phyloP scores from a whole-genome alignment of 2,329 filamentous ascomycete genomes.

The Didymella pinodella region DNA sequence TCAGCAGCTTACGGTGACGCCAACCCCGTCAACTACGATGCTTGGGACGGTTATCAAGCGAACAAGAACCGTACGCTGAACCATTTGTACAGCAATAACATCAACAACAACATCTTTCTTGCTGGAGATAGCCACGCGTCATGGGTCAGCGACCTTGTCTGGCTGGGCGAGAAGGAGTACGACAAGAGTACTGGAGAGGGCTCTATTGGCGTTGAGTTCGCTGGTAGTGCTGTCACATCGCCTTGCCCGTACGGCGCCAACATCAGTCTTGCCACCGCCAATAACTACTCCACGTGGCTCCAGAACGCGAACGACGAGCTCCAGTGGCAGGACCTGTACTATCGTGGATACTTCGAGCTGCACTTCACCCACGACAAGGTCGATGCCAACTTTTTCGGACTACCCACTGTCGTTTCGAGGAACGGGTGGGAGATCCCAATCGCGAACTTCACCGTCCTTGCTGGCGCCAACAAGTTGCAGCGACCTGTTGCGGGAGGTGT shows the following conservation, averaged over 20 bases:
- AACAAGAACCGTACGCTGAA: constrained; percentile 76
- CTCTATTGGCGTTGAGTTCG: constrained; percentile 60
- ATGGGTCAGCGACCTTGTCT: constrained; percentile 61
- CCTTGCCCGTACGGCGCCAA: constrained; percentile 66
- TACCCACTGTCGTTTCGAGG: constrained; percentile 65
- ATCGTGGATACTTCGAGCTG: constrained; percentile 76
- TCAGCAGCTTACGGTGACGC: constrained; percentile 55
- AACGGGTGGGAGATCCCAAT: constrained; percentile 71
- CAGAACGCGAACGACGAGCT: constrained; percentile 66
- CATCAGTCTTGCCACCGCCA: constrained; percentile 62
- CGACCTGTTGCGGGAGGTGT: constrained; percentile 59
- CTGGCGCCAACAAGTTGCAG: constrained; percentile 66
- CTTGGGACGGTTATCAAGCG: constrained; percentile 71
- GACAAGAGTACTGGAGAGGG: constrained; percentile 52
- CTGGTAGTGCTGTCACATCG: constrained; percentile 71
- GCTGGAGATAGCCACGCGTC: constrained; percentile 74
- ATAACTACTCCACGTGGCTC: constrained; percentile 50
- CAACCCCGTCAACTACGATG: constrained; percentile 63
- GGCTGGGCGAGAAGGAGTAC: constrained; percentile 54
- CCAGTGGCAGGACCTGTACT: constrained; percentile 77
- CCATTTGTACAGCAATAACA: constrained; percentile 71
- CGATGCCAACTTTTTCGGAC: constrained; percentile 70
- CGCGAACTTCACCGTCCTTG: constrained; percentile 73
- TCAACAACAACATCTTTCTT: constrained; percentile 76
- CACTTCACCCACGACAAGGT: constrained; percentile 62